phyloP scores from a whole-genome alignment of 2,329 filamentous ascomycete genomes.

The Teratosphaeria viscida region DNA sequence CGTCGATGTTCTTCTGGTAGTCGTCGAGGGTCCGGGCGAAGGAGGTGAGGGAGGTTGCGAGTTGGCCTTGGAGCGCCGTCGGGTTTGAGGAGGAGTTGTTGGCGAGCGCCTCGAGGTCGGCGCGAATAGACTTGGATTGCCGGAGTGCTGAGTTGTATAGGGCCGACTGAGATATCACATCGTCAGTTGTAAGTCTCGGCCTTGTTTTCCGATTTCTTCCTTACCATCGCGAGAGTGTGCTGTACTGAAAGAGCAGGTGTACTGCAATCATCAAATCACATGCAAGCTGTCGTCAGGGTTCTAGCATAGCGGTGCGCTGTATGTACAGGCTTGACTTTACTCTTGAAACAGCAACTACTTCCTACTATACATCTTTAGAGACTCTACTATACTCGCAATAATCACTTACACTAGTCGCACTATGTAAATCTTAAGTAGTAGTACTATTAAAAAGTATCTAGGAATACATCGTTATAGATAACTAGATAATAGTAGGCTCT shows the following conservation, averaged over 20 bases:
- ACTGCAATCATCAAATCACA: background rate
- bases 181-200: background rate
- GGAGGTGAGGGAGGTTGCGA: constrained; percentile 67
- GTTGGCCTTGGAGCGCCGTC: constrained; percentile 50
- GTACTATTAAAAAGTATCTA: too few species aligned
- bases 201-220: background rate
- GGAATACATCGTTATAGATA: too few species aligned
- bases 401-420: too few species aligned
- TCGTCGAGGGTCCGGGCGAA: constrained; percentile 88
- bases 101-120: constrained; percentile 63
- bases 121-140: constrained; percentile 69
- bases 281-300: background rate
- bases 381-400: too few species aligned
- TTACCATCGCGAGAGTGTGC: background rate
- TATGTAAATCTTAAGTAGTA: too few species aligned
- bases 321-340: too few species aligned
- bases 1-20: constrained; percentile 73
- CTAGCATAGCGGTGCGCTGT: background rate
- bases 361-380: too few species aligned
- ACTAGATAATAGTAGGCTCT: too few species aligned
- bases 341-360: too few species aligned
- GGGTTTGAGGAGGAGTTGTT: constrained; percentile 44
- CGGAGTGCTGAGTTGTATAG: constrained; percentile 77
- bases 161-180: background rate
- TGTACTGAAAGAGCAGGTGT: background rate